These are phyloP conservation scores for Pistacia atlantica DNA, from an alignment of 345 rosid genomes.

Conservation along the genomic window DNA sequence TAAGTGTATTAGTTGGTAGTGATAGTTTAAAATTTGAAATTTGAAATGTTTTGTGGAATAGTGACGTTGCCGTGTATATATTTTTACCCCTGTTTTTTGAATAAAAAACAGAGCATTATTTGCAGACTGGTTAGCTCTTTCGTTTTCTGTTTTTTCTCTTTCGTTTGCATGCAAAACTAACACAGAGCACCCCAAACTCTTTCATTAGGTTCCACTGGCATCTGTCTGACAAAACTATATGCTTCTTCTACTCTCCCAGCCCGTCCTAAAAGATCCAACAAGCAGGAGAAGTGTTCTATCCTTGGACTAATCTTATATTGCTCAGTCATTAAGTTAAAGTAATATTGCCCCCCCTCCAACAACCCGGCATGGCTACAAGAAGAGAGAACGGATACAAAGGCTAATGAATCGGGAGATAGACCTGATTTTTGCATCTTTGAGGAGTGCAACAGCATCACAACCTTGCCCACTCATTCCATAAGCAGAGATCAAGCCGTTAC, in stretches of 20 bases:
- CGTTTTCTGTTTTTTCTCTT: too few species aligned
- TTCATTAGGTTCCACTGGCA: slow-evolving; percentile 65
- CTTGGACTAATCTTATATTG: slow-evolving; percentile 49
- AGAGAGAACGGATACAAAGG: slow-evolving; percentile 68
- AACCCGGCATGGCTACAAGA: slow-evolving; percentile 81
- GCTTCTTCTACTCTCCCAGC: slow-evolving; percentile 71
- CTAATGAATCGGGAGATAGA: slow-evolving; percentile 64
- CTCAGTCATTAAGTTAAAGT: slow-evolving; percentile 54
- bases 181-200: slow-evolving; percentile 81
- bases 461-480: slow-evolving; percentile 72
- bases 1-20: too few species aligned
- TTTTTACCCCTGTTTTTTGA: too few species aligned
- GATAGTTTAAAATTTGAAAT: too few species aligned
- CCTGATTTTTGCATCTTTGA: slow-evolving; percentile 58
- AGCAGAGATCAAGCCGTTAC: slow-evolving; percentile 47
- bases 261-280: slow-evolving; percentile 78
- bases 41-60: too few species aligned
- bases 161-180: too few species aligned
- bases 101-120: too few species aligned
- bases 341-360: slow-evolving; percentile 53
- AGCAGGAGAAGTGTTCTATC: slow-evolving; percentile 73
- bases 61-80: too few species aligned
- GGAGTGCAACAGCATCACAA: slow-evolving; percentile 50
- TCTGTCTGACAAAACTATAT: slow-evolving; percentile 44
- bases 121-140: too few species aligned